Evolutionary conservation across 345 rosid genomes (phyloP).

Genomic region (Psidium guajava): DNA sequence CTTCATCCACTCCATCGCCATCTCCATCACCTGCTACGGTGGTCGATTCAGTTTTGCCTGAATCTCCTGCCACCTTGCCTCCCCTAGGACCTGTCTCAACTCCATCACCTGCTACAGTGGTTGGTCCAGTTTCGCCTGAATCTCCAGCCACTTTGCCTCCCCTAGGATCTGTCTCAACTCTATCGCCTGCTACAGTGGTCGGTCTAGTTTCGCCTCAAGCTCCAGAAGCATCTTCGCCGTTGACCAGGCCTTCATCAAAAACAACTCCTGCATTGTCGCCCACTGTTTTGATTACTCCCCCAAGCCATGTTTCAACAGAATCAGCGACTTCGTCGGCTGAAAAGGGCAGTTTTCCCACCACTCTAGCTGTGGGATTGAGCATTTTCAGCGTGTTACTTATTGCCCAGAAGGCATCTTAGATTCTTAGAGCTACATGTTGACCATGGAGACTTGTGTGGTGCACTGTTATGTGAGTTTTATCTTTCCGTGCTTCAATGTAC

Average conservation of each 20-base stretch:
- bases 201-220: background rate
- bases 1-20: background rate
- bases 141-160: too few relatives aligned
- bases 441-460: background rate
- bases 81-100: background rate
- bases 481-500: background rate
- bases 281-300: background rate
- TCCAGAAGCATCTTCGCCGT: background rate
- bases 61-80: background rate
- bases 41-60: background rate
- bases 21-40: background rate
- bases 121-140: background rate
- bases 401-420: background rate
- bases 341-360: background rate
- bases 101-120: background rate
- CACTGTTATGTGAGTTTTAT: background rate
- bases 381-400: background rate
- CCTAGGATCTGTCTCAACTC: background rate
- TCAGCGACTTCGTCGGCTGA: background rate
- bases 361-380: background rate
- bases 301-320: background rate
- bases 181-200: background rate
- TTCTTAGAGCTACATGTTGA: background rate
- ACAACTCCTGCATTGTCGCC: background rate
- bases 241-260: background rate